Base-by-base conservation (phyloP, 2,329 filamentous ascomycete genomes). In the Trichoderma sp. region DNA sequence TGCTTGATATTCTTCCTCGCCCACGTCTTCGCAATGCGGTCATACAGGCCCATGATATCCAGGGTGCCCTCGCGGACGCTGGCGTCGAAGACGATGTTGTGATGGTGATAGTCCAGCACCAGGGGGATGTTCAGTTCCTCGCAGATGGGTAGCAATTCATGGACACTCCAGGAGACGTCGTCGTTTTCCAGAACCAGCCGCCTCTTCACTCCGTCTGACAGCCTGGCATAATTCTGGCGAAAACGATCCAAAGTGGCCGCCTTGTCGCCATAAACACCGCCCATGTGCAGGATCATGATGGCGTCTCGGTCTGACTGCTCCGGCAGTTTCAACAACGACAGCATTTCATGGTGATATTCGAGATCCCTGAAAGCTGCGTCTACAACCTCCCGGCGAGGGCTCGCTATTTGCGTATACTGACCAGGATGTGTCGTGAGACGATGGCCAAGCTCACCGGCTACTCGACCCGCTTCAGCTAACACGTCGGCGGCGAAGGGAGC, bases 241-340 rank as follows among this genome's bases (percentile, higher is more conserved):
- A 97, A 97, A 2, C 93, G 85, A 64, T 89, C 83, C 5, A 97
- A 78, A 0, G 93, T 93, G 0, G 90, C 91, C 10, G 77, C 80
- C 75, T 96, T 98, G 75, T 96, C 92, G 6, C 93, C 93, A 72
- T 94, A 97, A 0, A 90, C 86, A 9, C 94, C 94, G 17, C 94
- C 94, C 85, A 98, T 91, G 74, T 98, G 94, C 9, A 98, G 73
- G 64, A 98, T 93, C 91, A 97, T 96, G 63, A 98, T 88, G 1
- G 94, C 94, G 74, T 97, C 93, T 34, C 88, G 87, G 71, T 98
- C 81, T 69, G 88, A 83, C 74, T 97, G 92, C 19, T 88, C 84
- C 0, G 92, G 91, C 0, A 98, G 80, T 61, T 87, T 88, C 7
- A 97, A 82, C 0, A 96, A 82, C 3, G 85, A 84, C 0, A 97